Percentiles rank a stretch among this genome's conserved stretches.
Evolutionary conservation across 805 yeast genomes (phyloP).

Genomic region (Suhomyces prunicola): DNA sequence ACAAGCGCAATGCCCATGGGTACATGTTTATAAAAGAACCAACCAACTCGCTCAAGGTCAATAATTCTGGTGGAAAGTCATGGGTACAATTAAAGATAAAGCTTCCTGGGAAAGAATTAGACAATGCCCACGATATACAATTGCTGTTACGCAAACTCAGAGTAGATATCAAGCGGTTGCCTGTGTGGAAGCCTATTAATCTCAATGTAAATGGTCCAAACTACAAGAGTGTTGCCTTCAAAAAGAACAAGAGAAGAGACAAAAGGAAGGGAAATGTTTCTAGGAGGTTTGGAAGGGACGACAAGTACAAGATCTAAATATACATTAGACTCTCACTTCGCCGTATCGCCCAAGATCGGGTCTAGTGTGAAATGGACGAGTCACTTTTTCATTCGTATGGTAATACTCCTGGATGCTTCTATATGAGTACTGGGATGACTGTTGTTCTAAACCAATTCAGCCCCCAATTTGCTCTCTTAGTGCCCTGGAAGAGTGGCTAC

Average conservation of each 20-base stretch:
- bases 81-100: constrained; percentile 26
- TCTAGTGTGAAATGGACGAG: not conserved
- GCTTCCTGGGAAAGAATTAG: constrained; percentile 8
- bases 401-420: too few species aligned
- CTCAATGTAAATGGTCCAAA: constrained; percentile 8
- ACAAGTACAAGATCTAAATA: not conserved
- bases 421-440: not conserved
- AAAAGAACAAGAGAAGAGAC: not conserved
- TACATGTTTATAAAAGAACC: constrained; percentile 37
- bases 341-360: not conserved
- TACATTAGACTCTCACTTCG: not conserved
- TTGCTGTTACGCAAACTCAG: constrained; percentile 15
- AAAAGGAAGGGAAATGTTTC: constrained; percentile 8
- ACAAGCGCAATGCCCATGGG: constrained; percentile 30
- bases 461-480: not conserved
- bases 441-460: not conserved
- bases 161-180: constrained; percentile 23
- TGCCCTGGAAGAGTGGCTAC: not conserved
- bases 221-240: not conserved
- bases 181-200: constrained; percentile 25
- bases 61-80: constrained; percentile 19
- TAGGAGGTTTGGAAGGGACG: constrained; percentile 8
- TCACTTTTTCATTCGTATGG: not conserved
- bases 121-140: not conserved
- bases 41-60: constrained; percentile 25